These are phyloP conservation scores for Steccherinum ochraceum DNA, from an alignment of 768 basidiomycete species.

Conservation along the genomic window DNA sequence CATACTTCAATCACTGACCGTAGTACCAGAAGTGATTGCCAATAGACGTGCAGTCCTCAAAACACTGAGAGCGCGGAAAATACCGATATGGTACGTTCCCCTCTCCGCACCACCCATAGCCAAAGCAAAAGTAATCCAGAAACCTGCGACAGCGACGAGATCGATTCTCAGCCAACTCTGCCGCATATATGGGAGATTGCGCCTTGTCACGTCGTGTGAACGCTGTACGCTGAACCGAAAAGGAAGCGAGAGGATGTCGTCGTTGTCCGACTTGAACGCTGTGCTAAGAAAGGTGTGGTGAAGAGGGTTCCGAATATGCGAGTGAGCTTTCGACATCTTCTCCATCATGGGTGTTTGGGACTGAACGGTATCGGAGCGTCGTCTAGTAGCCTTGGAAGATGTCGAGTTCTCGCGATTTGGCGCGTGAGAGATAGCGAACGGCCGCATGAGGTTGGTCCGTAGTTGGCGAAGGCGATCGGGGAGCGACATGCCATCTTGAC, in stretches of 20 bases:
- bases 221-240: conserved; percentile 56
- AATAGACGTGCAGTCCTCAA: conserved; percentile 77
- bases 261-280: conserved; percentile 40
- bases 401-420: conserved; percentile 5
- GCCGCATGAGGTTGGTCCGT: conserved; percentile 42
- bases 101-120: conserved; percentile 64
- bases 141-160: conserved; percentile 75
- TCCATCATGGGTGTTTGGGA: conserved; percentile 27
- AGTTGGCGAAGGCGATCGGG: conserved; percentile 39
- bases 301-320: conserved; percentile 36
- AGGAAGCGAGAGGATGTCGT: conserved; percentile 46
- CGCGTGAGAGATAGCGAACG: conserved; percentile 42
- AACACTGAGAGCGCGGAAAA: conserved; percentile 87
- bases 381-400: conserved; percentile 10
- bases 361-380: conserved; percentile 24
- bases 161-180: conserved; percentile 94
- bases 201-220: conserved; percentile 47
- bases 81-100: conserved; percentile 65
- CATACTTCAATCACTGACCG: conserved; percentile 45
- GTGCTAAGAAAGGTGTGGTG: conserved; percentile 46
- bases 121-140: conserved; percentile 81
- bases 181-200: conserved; percentile 81
- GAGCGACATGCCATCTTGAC: conserved; percentile 34
- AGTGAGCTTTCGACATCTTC: conserved; percentile 31
- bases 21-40: conserved; percentile 86